Percentiles rank a stretch among this genome's conserved stretches.
Evolutionary conservation across 2,329 filamentous ascomycete genomes (phyloP).

Genomic region (Tolypocladium ovalisporum): DNA sequence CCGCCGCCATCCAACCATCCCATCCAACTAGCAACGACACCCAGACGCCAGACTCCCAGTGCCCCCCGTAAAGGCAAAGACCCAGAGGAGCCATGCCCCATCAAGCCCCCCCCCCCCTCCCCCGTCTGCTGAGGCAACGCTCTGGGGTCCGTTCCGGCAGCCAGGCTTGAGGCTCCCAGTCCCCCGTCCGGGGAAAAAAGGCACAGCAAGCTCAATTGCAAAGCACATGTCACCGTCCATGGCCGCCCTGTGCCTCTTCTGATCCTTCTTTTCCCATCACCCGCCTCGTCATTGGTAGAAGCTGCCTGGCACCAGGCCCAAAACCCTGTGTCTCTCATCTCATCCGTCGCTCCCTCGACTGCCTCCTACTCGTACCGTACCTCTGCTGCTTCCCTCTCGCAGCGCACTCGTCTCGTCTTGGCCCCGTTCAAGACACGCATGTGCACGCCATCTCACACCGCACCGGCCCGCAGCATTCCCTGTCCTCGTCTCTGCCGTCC

Average conservation of each 20-base stretch:
- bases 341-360: constrained; percentile 1
- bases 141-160: constrained; percentile 1
- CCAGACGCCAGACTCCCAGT: background rate
- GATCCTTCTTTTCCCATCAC: constrained; percentile 1
- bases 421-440: constrained; percentile 8
- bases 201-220: background rate
- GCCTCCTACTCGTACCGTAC: constrained; percentile 2
- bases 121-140: background rate
- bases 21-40: too few species aligned
- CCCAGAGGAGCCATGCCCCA: background rate
- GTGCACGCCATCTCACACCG: background rate
- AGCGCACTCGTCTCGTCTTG: constrained; percentile 1
- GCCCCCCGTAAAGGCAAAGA: background rate
- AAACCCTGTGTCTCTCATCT: background rate
- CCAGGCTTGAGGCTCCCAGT: background rate
- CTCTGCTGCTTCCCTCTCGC: constrained; percentile 7
- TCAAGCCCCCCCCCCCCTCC: background rate
- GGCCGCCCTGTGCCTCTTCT: background rate
- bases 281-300: constrained; percentile 5
- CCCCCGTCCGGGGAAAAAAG: constrained; percentile 3
- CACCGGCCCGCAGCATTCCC: background rate
- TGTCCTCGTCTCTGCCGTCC: background rate
- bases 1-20: background rate
- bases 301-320: background rate
- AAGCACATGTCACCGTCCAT: constrained; percentile 4